phyloP scores from a whole-genome alignment of 1,284 basidiomycete species.

The Tilletiaria anomala region DNA sequence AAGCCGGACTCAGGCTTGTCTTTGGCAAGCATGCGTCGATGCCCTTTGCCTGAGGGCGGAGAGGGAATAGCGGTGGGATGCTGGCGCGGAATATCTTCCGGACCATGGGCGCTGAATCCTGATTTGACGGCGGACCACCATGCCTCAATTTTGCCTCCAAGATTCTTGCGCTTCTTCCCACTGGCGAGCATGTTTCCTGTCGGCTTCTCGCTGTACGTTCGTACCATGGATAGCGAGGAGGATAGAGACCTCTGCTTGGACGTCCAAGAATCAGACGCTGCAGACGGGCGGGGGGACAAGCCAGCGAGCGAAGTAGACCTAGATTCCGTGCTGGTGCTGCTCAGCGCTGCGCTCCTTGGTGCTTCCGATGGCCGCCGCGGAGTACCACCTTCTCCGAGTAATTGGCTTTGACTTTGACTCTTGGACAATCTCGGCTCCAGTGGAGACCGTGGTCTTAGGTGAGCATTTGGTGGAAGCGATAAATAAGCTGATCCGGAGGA shows the following conservation, averaged over 20 bases:
- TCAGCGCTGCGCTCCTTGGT: no score
- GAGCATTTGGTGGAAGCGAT: background rate
- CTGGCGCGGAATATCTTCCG: no score
- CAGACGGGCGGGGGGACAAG: background rate
- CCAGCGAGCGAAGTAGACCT: background rate
- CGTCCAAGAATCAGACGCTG: background rate
- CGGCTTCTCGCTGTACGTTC: no score
- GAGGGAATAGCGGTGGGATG: no score
- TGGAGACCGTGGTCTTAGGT: background rate
- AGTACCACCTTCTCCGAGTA: no score
- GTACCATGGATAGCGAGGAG: background rate
- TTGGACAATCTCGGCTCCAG: no score
- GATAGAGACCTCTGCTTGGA: no score
- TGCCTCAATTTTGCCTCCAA: constrained; percentile 32
- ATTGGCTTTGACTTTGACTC: no score
- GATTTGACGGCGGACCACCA: constrained; percentile 37
- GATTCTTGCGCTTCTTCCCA: constrained; percentile 8
- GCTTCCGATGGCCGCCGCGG: no score
- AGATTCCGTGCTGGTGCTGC: background rate
- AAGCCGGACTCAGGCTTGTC: no score
- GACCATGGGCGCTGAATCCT: constrained; percentile 17
- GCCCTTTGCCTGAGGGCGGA: no score
- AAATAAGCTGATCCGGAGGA: background rate
- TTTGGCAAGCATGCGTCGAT: no score
- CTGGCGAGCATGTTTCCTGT: background rate